These are phyloP conservation scores for Meira miltonrushii DNA, from an alignment of 1,284 basidiomycete genomes.

Conservation along the genomic window DNA sequence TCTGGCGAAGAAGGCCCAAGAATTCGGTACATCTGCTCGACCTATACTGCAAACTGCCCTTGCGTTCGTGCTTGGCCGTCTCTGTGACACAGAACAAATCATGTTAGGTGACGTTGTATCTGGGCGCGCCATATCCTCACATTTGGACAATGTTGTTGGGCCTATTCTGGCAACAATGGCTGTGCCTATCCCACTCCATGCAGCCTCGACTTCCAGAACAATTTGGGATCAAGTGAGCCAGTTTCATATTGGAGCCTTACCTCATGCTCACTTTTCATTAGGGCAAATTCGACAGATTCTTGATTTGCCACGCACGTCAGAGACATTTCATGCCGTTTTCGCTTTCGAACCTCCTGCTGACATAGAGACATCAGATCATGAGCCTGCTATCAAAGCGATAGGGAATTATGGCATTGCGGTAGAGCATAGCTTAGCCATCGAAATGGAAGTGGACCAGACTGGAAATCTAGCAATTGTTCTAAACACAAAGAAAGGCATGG, in stretches of 20 bases:
- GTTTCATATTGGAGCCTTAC: conserved; percentile 29
- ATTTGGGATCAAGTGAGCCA: conserved; percentile 25
- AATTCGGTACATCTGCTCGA: conserved; percentile 43
- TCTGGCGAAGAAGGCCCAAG: conserved; percentile 26
- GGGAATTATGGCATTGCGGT: conserved; percentile 38
- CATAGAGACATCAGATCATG: not conserved
- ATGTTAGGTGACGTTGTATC: conserved; percentile 48
- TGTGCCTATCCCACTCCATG: conserved; percentile 33
- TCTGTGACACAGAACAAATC: conserved; percentile 37
- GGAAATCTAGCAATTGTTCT: conserved; percentile 28
- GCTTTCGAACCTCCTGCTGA: conserved; percentile 39
- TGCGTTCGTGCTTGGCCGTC: conserved; percentile 44
- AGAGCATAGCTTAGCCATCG: conserved; percentile 44
- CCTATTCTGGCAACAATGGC: conserved; percentile 42
- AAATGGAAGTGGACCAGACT: conserved; percentile 27
- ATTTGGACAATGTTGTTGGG: conserved; percentile 33
- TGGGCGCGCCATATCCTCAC: conserved; percentile 25
- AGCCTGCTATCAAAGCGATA: conserved; percentile 12
- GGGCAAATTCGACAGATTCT: conserved; percentile 36
- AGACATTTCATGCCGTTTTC: conserved; percentile 48
- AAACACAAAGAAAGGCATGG: conserved; percentile 22
- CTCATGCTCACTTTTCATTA: conserved; percentile 27
- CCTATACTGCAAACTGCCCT: conserved; percentile 51
- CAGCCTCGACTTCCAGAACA: conserved; percentile 17
- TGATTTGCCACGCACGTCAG: conserved; percentile 27